Evolutionary conservation across 768 basidiomycete species (phyloP), one percentile per base, ranked within the genome.

Genomic region (Steccherinum ochraceum): DNA sequence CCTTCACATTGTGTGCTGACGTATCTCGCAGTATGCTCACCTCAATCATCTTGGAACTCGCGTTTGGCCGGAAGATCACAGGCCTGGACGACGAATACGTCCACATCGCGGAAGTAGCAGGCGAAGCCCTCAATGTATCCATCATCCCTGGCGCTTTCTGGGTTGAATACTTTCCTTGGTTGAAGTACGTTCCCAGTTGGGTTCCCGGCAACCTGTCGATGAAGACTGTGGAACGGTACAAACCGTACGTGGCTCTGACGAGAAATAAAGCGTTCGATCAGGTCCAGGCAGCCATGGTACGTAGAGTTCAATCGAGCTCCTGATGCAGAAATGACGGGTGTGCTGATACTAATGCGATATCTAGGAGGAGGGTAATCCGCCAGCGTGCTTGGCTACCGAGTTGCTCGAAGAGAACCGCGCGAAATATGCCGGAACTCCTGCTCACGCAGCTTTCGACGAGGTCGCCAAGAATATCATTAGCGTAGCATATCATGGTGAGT

Each of bases 91-190:
- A 51, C 23, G 42, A 45, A 24, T 21, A 11, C 25, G 43, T 41
- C 12, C 16, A 4, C 12, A n/a, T 45, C 4, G 42, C 43, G 12
- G 24, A 30, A 19, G n/a, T 4, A 4, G 41, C 50, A 3, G 27
- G 44, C 5, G 30, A 40, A 48, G 47, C 26, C 5, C 13, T 48
- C 13, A 5, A 5, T 5, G n/a, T 24, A 5, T 41, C 12, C 12
- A 12, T 25, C 1, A 52, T 30, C 24, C 39, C 46, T 5, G 54
- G 54, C 4, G 40, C 54, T 13, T 52, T 45, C 27, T 41, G 51
- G 3, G 50, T 52, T 12, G 52, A 52, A n/a, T 48, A 35, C 40
- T 39, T 52, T 5, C 52, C 52, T 10, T 20, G 40, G 24, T 27
- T 51, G 42, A 44, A 23, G 24, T 24, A 51, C 19, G 24, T 51